These are phyloP conservation scores for Fraxinus ornus DNA, from an alignment of 305 asterid genomes.

Conservation along the genomic window DNA sequence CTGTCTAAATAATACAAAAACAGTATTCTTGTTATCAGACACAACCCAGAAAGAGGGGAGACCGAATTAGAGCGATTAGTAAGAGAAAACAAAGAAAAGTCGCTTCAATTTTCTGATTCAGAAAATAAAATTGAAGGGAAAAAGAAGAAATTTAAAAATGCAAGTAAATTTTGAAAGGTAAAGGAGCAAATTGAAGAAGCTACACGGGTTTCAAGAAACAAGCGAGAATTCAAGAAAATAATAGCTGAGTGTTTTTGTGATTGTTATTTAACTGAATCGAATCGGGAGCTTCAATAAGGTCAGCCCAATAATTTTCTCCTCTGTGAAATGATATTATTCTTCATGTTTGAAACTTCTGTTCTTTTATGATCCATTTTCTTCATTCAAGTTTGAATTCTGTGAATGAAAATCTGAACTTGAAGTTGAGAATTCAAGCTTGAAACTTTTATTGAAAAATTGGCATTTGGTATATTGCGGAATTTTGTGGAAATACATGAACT, in stretches of 20 bases:
- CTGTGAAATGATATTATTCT: constrained; percentile 11
- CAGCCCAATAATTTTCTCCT: constrained; percentile 24
- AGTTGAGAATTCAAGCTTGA: constrained; percentile 39
- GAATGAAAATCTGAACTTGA: constrained; percentile 35
- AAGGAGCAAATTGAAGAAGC: constrained; percentile 32
- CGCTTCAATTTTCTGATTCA: constrained; percentile 44
- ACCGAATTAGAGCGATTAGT: constrained; percentile 44
- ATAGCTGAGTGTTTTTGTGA: constrained; percentile 28
- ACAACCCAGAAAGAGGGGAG: constrained; percentile 33
- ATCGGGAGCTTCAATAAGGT: constrained; percentile 40
- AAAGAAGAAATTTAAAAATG: constrained; percentile 33
- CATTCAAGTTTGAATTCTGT: constrained; percentile 31
- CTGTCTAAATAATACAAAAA: constrained; percentile 19
- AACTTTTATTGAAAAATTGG: constrained; percentile 29
- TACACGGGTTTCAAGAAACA: constrained; percentile 35
- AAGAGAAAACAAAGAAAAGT: constrained; percentile 36
- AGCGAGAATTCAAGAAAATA: constrained; percentile 20
- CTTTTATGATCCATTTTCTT: constrained; percentile 22
- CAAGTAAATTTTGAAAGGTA: constrained; percentile 31
- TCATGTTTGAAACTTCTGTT: constrained; percentile 35
- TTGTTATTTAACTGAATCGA: neutral
- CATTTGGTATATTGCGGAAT: constrained; percentile 31
- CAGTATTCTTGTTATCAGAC: constrained; percentile 26
- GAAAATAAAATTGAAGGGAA: constrained; percentile 20
- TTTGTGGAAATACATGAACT: constrained; percentile 23